Evolutionary conservation across 202 grass and related monocot species (phyloP), one percentile per base, ranked within the genome.

Genomic region (Panicum hallii): DNA sequence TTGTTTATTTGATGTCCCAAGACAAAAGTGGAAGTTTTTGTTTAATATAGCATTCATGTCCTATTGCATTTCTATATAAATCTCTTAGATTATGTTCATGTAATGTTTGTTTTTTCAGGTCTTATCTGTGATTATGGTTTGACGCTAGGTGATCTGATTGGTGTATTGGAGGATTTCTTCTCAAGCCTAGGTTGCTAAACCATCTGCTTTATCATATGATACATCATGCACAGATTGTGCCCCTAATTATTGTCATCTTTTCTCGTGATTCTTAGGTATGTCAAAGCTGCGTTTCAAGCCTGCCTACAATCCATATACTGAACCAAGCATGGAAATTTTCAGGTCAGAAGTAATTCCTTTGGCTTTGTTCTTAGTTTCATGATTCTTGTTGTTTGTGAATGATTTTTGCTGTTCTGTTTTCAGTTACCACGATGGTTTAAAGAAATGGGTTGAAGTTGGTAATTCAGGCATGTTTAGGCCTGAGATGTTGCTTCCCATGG

Each of bases 401-500:
- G 14, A 46, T 84, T 50, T 6, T 79, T 79, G 42, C 26, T 41
- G 68, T 82, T 86, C 10, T 70, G 6, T 72, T 79, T 88, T 65
- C 87, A 99, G 97, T 89, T 99, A 96, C 55, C 97, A 99, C 2
- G 90, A 99, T 34, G 93, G 87, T 61, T 85, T 99, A 12, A 86
- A 95, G 78, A 99, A 99, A 89, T 99, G 97, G 97, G 93, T 99
- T 8, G 97, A 99, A 74, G 74, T 99, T 13, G 97, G 97, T 74
- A 99, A 94, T 82, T 99, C 97, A 10, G 93, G 97, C 75, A 99
- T 99, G 93, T 99, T 99, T 67, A 95, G 93, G 58, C 97, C 93
- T 50, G 97, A 99, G 84, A 96, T 99, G 93, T 84, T 99, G 67
- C 93, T 99, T 82, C 93, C 97, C 9, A 99, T 99, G 93, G 97